phyloP scores from a whole-genome alignment of 768 basidiomycete genomes.

The Hydnomerulius pinastri region DNA sequence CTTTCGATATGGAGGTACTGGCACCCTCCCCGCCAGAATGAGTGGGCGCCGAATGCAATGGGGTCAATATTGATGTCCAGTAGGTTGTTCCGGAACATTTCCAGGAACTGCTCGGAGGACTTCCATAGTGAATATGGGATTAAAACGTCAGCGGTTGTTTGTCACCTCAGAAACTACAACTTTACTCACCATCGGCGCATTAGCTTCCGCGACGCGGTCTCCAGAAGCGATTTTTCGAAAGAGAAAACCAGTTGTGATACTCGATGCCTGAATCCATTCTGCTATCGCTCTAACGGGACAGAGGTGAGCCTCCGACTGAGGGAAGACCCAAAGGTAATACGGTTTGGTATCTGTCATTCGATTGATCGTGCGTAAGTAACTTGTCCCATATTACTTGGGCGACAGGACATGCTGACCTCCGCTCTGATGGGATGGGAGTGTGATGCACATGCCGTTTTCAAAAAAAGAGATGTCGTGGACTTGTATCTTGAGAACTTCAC shows the following conservation, averaged over 20 bases:
- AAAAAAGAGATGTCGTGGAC: slow-evolving; percentile 25
- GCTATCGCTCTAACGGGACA: slow-evolving; percentile 37
- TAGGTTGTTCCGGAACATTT: slow-evolving; percentile 42
- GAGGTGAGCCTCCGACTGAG: slow-evolving; percentile 28
- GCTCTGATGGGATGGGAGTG: slow-evolving; percentile 27
- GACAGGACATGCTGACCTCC: too few relatives aligned
- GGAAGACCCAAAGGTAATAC: slow-evolving; percentile 27
- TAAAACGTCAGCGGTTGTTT: too few relatives aligned
- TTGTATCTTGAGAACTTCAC: slow-evolving; percentile 38
- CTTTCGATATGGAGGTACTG: slow-evolving; percentile 37
- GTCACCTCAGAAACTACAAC: too few relatives aligned
- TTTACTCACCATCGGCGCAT: slow-evolving; percentile 28
- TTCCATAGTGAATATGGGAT: slow-evolving; percentile 9
- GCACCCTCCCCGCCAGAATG: slow-evolving; percentile 43
- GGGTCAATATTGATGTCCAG: slow-evolving; percentile 40
- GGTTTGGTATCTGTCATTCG: slow-evolving; percentile 38
- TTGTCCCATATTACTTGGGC: too few relatives aligned
- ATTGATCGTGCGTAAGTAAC: too few relatives aligned
- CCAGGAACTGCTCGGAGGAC: slow-evolving; percentile 39
- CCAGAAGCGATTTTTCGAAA: slow-evolving; percentile 33
- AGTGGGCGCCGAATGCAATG: slow-evolving; percentile 13
- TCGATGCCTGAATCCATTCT: slow-evolving; percentile 26
- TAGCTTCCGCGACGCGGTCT: slow-evolving; percentile 26
- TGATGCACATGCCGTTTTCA: slow-evolving; percentile 14
- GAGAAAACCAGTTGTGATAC: slow-evolving; percentile 32